Conservation (phyloP, 208 protist species). For the Jaenimonas drosophilae region DNA sequence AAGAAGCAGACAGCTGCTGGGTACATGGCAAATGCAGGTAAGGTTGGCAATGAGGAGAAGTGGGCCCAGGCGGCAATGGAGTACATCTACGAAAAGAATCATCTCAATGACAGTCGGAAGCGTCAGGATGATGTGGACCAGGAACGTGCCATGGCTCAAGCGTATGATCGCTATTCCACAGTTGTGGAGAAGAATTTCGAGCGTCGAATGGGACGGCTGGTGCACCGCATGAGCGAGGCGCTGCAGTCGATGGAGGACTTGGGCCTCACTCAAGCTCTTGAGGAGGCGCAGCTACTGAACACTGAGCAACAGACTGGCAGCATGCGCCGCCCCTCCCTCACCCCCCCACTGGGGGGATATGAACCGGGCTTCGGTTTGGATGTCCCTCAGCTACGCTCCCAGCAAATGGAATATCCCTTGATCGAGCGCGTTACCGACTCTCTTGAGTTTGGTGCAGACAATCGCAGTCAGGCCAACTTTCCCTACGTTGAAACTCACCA, state of each 20-base stretch:
- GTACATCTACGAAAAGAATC: conserved; percentile 83
- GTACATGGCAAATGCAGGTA: conserved; percentile 61
- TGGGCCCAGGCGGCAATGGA: conserved; percentile 83
- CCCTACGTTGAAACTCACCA: conserved; percentile 52
- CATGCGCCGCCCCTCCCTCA: conserved; percentile 61
- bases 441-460: conserved; percentile 24
- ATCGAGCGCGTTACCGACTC: conserved; percentile 39
- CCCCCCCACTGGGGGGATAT: conserved; percentile 67
- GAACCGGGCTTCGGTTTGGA: conserved; percentile 81
- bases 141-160: conserved; percentile 47
- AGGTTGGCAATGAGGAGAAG: conserved; percentile 78
- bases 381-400: conserved; percentile 70
- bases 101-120: conserved; percentile 72
- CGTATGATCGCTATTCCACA: conserved; percentile 62
- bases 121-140: conserved; percentile 62
- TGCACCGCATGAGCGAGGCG: conserved; percentile 51
- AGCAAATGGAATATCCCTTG: conserved; percentile 69
- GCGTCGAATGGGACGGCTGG: conserved; percentile 28
- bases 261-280: conserved; percentile 25
- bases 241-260: conserved; percentile 55
- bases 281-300: conserved; percentile 63
- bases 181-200: conserved; percentile 42
- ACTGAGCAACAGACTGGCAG: conserved; percentile 64
- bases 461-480: conserved; percentile 11
- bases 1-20: conserved; percentile 69